Evolutionary conservation across 2,329 filamentous ascomycete species (phyloP).

Genomic region (Fusarium citri): DNA sequence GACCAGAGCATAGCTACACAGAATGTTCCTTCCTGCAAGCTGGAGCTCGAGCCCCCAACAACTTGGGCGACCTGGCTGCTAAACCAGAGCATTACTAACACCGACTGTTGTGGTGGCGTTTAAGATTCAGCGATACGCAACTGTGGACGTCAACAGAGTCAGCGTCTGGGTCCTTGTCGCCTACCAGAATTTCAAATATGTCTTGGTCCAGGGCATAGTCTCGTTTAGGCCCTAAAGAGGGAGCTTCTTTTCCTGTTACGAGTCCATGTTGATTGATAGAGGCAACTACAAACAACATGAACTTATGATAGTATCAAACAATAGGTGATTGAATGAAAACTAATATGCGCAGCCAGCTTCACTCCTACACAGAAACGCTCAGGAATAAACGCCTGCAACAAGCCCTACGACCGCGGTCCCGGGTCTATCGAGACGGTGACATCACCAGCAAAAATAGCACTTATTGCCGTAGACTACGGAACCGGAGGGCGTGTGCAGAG

Average conservation of each 20-base stretch:
- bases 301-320: slow-evolving; percentile 8
- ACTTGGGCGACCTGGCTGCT: slow-evolving; percentile 9
- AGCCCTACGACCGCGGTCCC: slow-evolving; percentile 39
- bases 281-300: background rate
- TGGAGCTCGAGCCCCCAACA: slow-evolving; percentile 36
- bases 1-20: slow-evolving; percentile 37
- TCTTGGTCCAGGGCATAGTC: slow-evolving; percentile 8
- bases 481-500: slow-evolving; percentile 23
- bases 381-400: slow-evolving; percentile 27
- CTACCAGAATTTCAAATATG: slow-evolving; percentile 27
- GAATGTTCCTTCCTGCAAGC: slow-evolving; percentile 21
- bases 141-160: slow-evolving; percentile 33
- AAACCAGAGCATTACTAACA: slow-evolving; percentile 37
- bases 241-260: background rate
- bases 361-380: slow-evolving; percentile 1
- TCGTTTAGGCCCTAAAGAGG: slow-evolving; percentile 1
- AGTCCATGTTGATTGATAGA: background rate
- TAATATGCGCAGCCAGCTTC: slow-evolving; percentile 1
- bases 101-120: slow-evolving; percentile 40
- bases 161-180: slow-evolving; percentile 30
- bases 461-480: slow-evolving; percentile 32
- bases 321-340: slow-evolving; percentile 3
- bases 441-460: slow-evolving; percentile 36
- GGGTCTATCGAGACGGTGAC: slow-evolving; percentile 43
- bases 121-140: slow-evolving; percentile 36